These are phyloP conservation scores for Candida easanensis DNA, from an alignment of 805 yeast genomes.

Conservation along the genomic window DNA sequence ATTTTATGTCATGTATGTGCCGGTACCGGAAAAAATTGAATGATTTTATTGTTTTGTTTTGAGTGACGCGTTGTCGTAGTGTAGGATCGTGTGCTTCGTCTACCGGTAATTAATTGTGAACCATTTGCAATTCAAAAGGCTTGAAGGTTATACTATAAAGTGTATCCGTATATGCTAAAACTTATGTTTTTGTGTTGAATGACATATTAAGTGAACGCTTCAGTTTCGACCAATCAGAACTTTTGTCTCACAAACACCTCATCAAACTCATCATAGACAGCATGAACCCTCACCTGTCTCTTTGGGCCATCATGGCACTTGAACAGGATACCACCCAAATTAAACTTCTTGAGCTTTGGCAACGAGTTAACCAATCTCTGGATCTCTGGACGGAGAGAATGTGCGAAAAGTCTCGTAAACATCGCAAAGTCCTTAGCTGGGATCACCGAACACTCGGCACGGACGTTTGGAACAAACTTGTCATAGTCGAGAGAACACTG, in stretches of 20 bases:
- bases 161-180: too few relatives aligned
- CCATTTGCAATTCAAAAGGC: too few relatives aligned
- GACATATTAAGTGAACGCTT: too few relatives aligned
- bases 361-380: constrained; percentile 13
- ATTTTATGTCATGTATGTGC: too few relatives aligned
- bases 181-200: too few relatives aligned
- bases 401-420: constrained; percentile 24
- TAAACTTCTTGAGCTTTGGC: constrained; percentile 21
- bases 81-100: too few relatives aligned
- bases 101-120: too few relatives aligned
- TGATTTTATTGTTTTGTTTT: too few relatives aligned
- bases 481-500: constrained; percentile 23
- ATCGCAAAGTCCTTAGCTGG: constrained; percentile 16
- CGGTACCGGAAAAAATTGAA: too few relatives aligned
- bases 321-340: constrained; percentile 29
- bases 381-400: constrained; percentile 22
- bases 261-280: constrained; percentile 26
- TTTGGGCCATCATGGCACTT: constrained; percentile 4
- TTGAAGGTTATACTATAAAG: too few relatives aligned
- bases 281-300: constrained; percentile 14
- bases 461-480: constrained; percentile 21
- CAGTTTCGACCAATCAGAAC: too few relatives aligned
- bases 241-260: constrained; percentile 13
- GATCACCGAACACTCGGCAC: constrained; percentile 14
- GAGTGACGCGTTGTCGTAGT: too few relatives aligned